phyloP scores from a whole-genome alignment of 805 yeast genomes.

The Starmera pachycereana region DNA sequence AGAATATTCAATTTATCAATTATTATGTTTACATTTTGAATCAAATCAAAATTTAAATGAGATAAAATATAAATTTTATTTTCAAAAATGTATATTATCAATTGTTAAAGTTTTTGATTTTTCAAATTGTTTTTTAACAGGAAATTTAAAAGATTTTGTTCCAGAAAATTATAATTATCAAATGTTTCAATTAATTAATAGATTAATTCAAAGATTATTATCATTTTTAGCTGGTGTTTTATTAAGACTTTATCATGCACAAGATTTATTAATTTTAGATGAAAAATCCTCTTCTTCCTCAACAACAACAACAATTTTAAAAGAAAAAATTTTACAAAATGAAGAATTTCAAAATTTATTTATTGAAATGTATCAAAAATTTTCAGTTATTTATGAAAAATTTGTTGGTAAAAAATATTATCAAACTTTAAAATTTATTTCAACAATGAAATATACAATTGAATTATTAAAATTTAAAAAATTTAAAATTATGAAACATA shows the following conservation, averaged over 20 bases:
- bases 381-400: constrained; percentile 3
- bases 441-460: constrained; percentile 4
- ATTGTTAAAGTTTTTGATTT: constrained; percentile 4
- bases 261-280: constrained; percentile 5
- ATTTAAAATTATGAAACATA: constrained; percentile 9
- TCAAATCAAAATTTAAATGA: constrained; percentile 5
- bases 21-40: constrained; percentile 8
- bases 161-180: constrained; percentile 5
- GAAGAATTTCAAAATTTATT: constrained; percentile 2
- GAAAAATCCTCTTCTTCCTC: no score
- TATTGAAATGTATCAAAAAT: constrained; percentile 1
- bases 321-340: background rate
- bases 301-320: no score
- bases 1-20: constrained; percentile 6
- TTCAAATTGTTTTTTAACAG: constrained; percentile 4
- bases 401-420: constrained; percentile 9
- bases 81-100: background rate
- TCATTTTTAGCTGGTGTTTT: constrained; percentile 1
- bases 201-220: constrained; percentile 2
- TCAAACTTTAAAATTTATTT: constrained; percentile 4
- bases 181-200: constrained; percentile 5
- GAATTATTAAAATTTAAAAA: constrained; percentile 4
- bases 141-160: constrained; percentile 3
- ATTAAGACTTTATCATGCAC: constrained; percentile 9
- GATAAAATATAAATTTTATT: constrained; percentile 4